Percentiles rank a stretch among this genome's conserved stretches.
Evolutionary conservation across 2,329 filamentous ascomycete genomes (phyloP).

Genomic region (Ophiocordyceps unilateralis): DNA sequence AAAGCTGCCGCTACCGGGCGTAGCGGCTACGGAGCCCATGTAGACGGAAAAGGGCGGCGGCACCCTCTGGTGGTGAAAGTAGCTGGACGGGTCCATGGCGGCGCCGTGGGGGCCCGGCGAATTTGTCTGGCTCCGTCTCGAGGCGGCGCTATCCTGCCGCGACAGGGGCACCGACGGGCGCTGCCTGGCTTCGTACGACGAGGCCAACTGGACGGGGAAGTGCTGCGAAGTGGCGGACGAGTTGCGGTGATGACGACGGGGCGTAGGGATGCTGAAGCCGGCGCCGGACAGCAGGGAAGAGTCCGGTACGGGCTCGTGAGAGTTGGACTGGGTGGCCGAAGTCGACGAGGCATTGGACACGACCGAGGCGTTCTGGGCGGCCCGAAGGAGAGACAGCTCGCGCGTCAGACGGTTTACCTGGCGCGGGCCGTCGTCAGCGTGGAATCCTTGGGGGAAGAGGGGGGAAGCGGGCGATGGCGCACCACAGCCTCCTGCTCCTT

Average conservation of each 20-base stretch:
- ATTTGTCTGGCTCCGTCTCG: slow-evolving; percentile 30
- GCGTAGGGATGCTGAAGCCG: slow-evolving; percentile 37
- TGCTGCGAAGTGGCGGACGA: slow-evolving; percentile 39
- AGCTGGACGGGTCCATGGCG: slow-evolving; percentile 20
- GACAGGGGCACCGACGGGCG: slow-evolving; percentile 28
- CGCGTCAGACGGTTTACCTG: slow-evolving; percentile 84
- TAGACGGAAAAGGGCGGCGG: slow-evolving; percentile 15
- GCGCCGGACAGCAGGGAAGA: slow-evolving; percentile 37
- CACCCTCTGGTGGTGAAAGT: slow-evolving; percentile 30
- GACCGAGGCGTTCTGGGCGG: slow-evolving; percentile 48
- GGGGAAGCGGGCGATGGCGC: slow-evolving; percentile 14
- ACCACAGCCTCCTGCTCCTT: slow-evolving; percentile 93
- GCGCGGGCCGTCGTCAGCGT: not conserved
- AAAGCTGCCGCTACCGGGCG: slow-evolving; percentile 17
- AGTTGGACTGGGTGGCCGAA: slow-evolving; percentile 31
- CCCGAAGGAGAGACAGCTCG: slow-evolving; percentile 70
- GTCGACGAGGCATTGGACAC: slow-evolving; percentile 48
- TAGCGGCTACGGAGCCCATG: slow-evolving; percentile 22
- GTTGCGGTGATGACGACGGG: slow-evolving; percentile 39
- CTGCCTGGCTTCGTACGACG: slow-evolving; percentile 21
- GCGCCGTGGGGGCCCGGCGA: not conserved
- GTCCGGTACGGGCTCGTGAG: slow-evolving; percentile 29
- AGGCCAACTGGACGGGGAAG: slow-evolving; percentile 18
- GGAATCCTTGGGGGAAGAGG: not conserved
- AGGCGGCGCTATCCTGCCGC: slow-evolving; percentile 37